phyloP scores from a whole-genome alignment of 257 asterid genomes.

The Coffea eugenioides region DNA sequence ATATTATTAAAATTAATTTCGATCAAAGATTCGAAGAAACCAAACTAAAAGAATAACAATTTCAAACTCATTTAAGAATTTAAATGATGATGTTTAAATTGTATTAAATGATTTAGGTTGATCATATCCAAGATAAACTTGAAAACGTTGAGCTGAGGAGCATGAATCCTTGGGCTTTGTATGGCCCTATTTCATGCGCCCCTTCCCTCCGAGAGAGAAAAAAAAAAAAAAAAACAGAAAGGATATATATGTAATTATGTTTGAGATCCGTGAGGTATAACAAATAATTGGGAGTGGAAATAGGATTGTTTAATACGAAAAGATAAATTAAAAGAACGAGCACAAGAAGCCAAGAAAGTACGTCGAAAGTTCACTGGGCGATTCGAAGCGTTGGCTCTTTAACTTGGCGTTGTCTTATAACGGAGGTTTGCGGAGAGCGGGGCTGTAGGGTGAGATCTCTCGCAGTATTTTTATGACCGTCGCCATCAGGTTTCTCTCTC shows the following conservation, averaged over 20 bases:
- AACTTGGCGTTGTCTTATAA: neutral
- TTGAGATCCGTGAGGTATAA: neutral
- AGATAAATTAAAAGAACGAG: conserved; percentile 1
- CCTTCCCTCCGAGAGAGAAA: too few species aligned
- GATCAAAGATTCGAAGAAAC: too few species aligned
- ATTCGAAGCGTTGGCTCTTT: neutral
- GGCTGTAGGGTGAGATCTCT: neutral
- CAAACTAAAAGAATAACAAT: too few species aligned
- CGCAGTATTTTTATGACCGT: neutral
- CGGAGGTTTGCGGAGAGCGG: neutral
- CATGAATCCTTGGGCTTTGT: too few species aligned
- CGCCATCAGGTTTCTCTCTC: neutral
- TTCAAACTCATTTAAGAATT: too few species aligned
- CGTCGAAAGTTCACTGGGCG: neutral
- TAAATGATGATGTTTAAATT: too few species aligned
- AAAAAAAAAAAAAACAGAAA: too few species aligned
- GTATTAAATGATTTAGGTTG: too few species aligned
- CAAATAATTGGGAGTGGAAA: neutral
- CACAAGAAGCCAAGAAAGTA: neutral
- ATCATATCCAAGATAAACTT: too few species aligned
- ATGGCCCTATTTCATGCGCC: too few species aligned
- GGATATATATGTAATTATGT: conserved; percentile 2
- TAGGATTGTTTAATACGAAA: neutral
- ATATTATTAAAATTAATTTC: too few species aligned
- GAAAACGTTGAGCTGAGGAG: too few species aligned